Evolutionary conservation across 768 basidiomycete genomes (phyloP).

Genomic region (Amanita brunnescens): DNA sequence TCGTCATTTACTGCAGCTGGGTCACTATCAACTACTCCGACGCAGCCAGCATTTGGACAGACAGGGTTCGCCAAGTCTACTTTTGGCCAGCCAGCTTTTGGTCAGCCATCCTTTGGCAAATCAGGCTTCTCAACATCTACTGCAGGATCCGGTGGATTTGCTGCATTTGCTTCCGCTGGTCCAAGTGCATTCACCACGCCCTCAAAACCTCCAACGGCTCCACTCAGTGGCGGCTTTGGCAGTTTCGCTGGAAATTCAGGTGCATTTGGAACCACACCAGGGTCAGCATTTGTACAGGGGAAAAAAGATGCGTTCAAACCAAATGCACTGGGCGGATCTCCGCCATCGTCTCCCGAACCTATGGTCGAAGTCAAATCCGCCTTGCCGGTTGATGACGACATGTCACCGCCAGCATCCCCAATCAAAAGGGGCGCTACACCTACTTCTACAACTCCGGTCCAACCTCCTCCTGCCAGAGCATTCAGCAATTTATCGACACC

Average conservation of each 20-base stretch:
- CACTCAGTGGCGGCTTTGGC: conserved; percentile 9
- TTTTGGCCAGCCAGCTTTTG: conserved; percentile 23
- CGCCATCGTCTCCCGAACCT: conserved; percentile 21
- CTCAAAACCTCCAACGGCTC: conserved; percentile 5
- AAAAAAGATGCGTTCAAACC: not conserved
- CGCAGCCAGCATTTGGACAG: conserved; percentile 27
- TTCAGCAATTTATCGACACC: conserved; percentile 25
- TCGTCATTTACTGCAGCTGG: not conserved
- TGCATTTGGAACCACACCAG: conserved; percentile 4
- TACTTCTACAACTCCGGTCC: conserved; percentile 1
- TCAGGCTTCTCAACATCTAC: not conserved
- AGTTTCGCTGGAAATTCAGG: conserved; percentile 15
- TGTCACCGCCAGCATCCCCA: conserved; percentile 10
- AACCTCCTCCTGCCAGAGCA: conserved; percentile 11
- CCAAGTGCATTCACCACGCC: conserved; percentile 11
- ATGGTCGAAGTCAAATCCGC: not conserved
- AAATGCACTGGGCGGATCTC: conserved; percentile 10
- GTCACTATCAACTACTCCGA: conserved; percentile 20
- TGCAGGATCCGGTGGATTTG: conserved; percentile 4
- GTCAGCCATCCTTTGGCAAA: conserved; percentile 19
- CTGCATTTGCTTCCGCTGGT: conserved; percentile 6
- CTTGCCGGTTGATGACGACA: conserved; percentile 5
- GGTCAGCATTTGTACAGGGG: not conserved
- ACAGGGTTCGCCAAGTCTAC: conserved; percentile 13
- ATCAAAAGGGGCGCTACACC: conserved; percentile 7